Conservation (phyloP, 2,329 filamentous ascomycete species). For the Scytalidium lignicola region DNA sequence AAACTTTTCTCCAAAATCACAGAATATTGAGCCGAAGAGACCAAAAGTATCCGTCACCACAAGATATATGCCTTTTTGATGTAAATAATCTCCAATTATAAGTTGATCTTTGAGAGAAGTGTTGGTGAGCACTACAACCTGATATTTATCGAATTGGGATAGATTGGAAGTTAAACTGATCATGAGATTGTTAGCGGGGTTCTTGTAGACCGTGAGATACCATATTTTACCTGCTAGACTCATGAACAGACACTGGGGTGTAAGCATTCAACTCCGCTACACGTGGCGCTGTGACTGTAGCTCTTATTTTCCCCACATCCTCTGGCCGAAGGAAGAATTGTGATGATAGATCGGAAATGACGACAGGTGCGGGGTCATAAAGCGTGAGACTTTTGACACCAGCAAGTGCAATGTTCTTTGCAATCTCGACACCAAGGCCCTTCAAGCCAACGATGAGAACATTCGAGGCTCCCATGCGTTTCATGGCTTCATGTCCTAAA, state of each 20-base stretch:
- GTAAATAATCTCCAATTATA: constrained; percentile 85
- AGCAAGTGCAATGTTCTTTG: constrained; percentile 96
- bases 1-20: constrained; percentile 94
- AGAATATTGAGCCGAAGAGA: constrained; percentile 93
- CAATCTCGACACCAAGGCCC: constrained; percentile 93
- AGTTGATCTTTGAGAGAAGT: constrained; percentile 77
- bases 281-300: constrained; percentile 77
- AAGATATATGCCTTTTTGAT: constrained; percentile 87
- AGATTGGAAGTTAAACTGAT: constrained; percentile 69
- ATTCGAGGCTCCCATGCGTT: constrained; percentile 96
- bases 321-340: constrained; percentile 91
- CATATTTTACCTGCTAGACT: constrained; percentile 44
- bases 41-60: constrained; percentile 86
- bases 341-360: constrained; percentile 85
- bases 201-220: neutral
- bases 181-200: constrained; percentile 16
- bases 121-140: constrained; percentile 87
- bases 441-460: constrained; percentile 88
- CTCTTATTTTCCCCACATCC: constrained; percentile 90
- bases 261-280: constrained; percentile 96
- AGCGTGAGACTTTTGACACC: constrained; percentile 96
- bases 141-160: constrained; percentile 80
- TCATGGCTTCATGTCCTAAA: constrained; percentile 81
- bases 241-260: constrained; percentile 79
- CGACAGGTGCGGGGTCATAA: constrained; percentile 79